phyloP scores from a whole-genome alignment of 352 stramenopile species.

The Pythium coloratum region DNA sequence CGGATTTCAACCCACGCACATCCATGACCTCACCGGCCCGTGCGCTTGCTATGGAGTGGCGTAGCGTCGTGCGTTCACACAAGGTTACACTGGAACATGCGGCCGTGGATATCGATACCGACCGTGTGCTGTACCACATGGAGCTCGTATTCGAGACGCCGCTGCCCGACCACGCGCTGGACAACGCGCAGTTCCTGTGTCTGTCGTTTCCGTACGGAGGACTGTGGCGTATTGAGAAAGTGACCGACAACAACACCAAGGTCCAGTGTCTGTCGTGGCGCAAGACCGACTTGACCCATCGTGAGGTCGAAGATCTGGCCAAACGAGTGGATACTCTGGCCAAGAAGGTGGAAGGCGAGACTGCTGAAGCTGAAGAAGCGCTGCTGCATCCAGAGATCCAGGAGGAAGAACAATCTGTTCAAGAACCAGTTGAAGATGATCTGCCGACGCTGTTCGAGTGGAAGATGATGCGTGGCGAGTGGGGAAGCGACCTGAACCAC shows the following conservation, averaged over 20 bases:
- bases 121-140: conserved; percentile 55
- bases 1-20: not conserved
- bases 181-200: conserved; percentile 41
- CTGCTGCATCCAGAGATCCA: not conserved
- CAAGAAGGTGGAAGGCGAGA: conserved; percentile 30
- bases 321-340: conserved; percentile 39
- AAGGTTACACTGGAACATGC: conserved; percentile 49
- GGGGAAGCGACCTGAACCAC: conserved; percentile 35
- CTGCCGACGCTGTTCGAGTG: conserved; percentile 46
- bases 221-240: conserved; percentile 54
- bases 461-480: conserved; percentile 63
- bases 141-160: conserved; percentile 43
- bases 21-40: not conserved
- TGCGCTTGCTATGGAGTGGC: not conserved
- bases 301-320: conserved; percentile 23
- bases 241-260: conserved; percentile 34
- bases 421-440: not conserved
- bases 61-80: conserved; percentile 43
- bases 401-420: no score
- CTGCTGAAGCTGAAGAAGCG: not conserved
- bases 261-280: conserved; percentile 53
- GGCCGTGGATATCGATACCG: conserved; percentile 50
- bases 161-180: conserved; percentile 31
- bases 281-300: conserved; percentile 41
- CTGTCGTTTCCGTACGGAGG: conserved; percentile 53